phyloP scores from a whole-genome alignment of 2,329 filamentous ascomycete genomes.

The Graphilbum sp. region DNA sequence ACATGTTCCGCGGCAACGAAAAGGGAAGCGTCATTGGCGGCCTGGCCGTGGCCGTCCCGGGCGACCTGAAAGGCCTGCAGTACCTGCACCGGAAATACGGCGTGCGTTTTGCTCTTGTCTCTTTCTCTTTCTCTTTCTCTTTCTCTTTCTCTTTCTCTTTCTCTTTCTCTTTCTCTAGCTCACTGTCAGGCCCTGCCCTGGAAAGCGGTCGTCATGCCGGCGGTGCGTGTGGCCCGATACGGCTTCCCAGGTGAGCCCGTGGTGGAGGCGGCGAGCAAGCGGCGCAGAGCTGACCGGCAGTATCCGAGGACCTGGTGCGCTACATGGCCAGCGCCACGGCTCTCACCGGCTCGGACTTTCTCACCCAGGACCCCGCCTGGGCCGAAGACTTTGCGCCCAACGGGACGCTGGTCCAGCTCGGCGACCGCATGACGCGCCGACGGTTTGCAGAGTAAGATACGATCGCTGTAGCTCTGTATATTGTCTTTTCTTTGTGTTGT shows the following conservation, averaged over 20 bases:
- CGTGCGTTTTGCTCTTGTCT: no score
- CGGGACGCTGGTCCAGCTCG: conserved; percentile 50
- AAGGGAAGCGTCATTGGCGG: conserved; percentile 54
- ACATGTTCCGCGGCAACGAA: conserved; percentile 69
- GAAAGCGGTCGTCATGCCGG: conserved; percentile 56
- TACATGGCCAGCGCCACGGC: conserved; percentile 43
- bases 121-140: no score
- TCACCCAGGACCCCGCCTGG: conserved; percentile 62
- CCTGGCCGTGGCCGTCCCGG: conserved; percentile 54
- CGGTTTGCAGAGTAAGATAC: conserved; percentile 46
- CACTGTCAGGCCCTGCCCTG: conserved; percentile 50
- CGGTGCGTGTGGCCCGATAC: conserved; percentile 54
- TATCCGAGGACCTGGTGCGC: conserved; percentile 56
- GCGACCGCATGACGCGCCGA: conserved; percentile 64
- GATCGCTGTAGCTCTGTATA: not conserved
- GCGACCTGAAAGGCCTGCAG: conserved; percentile 64
- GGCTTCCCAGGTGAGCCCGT: conserved; percentile 56
- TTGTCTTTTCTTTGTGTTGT: not conserved
- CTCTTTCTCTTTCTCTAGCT: no score
- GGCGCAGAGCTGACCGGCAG: no score
- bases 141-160: no score
- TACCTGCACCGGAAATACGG: conserved; percentile 62
- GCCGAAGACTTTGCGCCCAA: conserved; percentile 79
- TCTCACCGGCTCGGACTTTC: conserved; percentile 38
- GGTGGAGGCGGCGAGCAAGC: no score